Percentiles rank a stretch among this genome's conserved stretches.
These are phyloP conservation scores for Phaeotremella skinneri DNA, from an alignment of 768 basidiomycete species.

Conservation along the genomic window DNA sequence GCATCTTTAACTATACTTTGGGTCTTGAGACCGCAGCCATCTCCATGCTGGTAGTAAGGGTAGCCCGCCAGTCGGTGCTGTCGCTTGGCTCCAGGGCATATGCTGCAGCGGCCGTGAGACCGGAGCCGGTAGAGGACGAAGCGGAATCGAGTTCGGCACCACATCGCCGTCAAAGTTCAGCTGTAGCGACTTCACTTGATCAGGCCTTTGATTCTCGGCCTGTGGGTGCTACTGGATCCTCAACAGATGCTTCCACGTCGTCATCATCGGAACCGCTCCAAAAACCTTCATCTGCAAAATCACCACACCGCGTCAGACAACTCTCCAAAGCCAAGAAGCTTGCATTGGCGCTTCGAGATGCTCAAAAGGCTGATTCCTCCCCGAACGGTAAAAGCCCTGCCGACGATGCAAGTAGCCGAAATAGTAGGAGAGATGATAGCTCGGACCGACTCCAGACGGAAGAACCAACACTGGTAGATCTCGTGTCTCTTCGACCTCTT, in stretches of 20 bases:
- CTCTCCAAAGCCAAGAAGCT: not conserved
- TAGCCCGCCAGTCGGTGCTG: not conserved
- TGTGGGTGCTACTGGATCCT: too few species aligned
- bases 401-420: not conserved
- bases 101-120: not conserved
- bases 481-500: slow-evolving; percentile 6
- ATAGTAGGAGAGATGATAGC: not conserved
- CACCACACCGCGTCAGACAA: not conserved
- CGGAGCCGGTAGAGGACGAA: not conserved
- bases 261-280: not conserved
- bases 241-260: too few species aligned
- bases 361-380: not conserved
- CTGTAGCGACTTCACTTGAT: too few species aligned
- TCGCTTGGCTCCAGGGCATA: not conserved
- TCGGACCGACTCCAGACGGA: not conserved
- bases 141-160: slow-evolving; percentile 1
- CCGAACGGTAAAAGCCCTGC: not conserved
- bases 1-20: too few species aligned
- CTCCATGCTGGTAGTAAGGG: not conserved
- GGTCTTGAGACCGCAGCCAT: too few species aligned
- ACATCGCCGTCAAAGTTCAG: not conserved
- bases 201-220: too few species aligned
- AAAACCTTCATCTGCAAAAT: not conserved
- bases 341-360: not conserved
- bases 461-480: slow-evolving; percentile 14